Evolutionary conservation across 179 eudicot species (phyloP), one percentile per base, ranked within the genome.

Genomic region (Amaranthus tricolor): DNA sequence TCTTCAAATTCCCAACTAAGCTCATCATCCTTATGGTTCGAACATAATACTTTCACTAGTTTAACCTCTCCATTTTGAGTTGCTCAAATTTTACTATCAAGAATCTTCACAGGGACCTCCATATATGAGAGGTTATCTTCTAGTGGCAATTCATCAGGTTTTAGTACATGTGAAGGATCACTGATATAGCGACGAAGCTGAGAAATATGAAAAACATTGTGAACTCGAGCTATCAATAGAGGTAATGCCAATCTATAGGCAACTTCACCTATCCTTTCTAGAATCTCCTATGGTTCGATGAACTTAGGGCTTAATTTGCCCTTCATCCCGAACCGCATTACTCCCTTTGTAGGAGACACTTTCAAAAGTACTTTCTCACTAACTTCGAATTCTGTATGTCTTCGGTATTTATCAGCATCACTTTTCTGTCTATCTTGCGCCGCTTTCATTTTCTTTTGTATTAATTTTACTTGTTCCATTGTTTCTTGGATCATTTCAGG

Each of bases 131-230:
- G n/a, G n/a, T n/a, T n/a, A n/a, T n/a, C n/a, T n/a, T n/a, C n/a
- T n/a, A n/a, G n/a, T n/a, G n/a, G n/a, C n/a, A n/a, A n/a, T n/a
- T n/a, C n/a, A n/a, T n/a, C n/a, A n/a, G n/a, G n/a, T n/a, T n/a
- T n/a, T n/a, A 62, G 47, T 62, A 62, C 45, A 43, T 62, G 66
- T 13, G 45, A 62, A 21, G 66, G 66, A 17, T 62, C 66, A 62
- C 66, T 62, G 12, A 62, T 9, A 17, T 62, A 62, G 0, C 47
- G 12, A 3, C 66, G 13, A 0, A 62, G 66, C 44, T 62, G 66
- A 11, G 66, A 62, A 6, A 62, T 52, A 15, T 52, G 55, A 52
- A 52, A 52, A 3, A 9, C 55, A 9, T 52, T 52, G 13, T 52
- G 55, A 52, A 52, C 55, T 52, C 2, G 55, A 5, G 56, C 9